These are phyloP conservation scores for Candida pseudoviswanathii DNA, from an alignment of 1,139 yeast genomes.

Conservation along the genomic window DNA sequence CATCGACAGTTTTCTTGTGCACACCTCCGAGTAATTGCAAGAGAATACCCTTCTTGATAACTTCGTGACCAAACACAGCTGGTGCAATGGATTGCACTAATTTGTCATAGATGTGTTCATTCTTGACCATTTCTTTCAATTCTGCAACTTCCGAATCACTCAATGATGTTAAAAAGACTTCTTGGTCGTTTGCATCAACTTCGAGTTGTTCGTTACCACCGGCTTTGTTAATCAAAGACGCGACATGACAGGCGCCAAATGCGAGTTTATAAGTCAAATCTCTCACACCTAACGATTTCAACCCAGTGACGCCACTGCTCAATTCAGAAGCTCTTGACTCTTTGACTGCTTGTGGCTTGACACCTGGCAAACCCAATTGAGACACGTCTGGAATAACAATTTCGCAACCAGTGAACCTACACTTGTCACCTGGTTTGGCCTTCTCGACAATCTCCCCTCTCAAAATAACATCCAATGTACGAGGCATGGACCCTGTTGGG, in stretches of 20 bases:
- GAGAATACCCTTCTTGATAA: slow-evolving; percentile 87
- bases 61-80: slow-evolving; percentile 95
- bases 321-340: slow-evolving; percentile 72
- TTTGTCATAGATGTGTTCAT: slow-evolving; percentile 81
- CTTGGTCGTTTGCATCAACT: slow-evolving; percentile 62
- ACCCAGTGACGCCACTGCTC: slow-evolving; percentile 82
- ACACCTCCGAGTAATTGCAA: slow-evolving; percentile 94
- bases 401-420: slow-evolving; percentile 93
- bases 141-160: slow-evolving; percentile 84
- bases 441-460: slow-evolving; percentile 95
- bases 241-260: slow-evolving; percentile 87
- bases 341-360: slow-evolving; percentile 81
- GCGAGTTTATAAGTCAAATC: slow-evolving; percentile 92
- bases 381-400: slow-evolving; percentile 95
- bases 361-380: slow-evolving; percentile 95
- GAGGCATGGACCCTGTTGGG: slow-evolving; percentile 99
- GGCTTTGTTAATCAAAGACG: slow-evolving; percentile 55
- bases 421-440: slow-evolving; percentile 97
- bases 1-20: slow-evolving; percentile 91
- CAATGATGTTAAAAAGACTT: slow-evolving; percentile 73
- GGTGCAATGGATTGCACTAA: slow-evolving; percentile 93
- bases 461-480: slow-evolving; percentile 89
- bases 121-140: slow-evolving; percentile 87
- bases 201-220: slow-evolving; percentile 44
- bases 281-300: slow-evolving; percentile 86